These are phyloP conservation scores for Yamadazyma akitaensis DNA, from an alignment of 805 yeast species.

Conservation along the genomic window DNA sequence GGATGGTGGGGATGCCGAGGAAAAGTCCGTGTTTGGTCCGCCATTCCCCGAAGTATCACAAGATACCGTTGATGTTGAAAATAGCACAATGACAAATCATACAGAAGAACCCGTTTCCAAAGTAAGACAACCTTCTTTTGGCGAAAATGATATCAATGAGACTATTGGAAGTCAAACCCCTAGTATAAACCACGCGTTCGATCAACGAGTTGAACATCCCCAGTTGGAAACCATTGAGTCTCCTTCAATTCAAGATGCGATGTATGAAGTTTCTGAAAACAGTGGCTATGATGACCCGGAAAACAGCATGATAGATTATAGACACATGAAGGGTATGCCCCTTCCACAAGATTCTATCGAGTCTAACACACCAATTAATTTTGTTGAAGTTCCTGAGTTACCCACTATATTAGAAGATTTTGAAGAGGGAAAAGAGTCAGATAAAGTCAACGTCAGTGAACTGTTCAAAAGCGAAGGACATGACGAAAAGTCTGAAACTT, in stretches of 20 bases:
- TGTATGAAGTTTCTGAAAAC: neutral
- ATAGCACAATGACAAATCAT: neutral
- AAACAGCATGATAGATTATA: conserved; percentile 1
- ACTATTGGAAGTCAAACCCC: neutral
- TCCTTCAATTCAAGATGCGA: neutral
- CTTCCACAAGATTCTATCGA: neutral
- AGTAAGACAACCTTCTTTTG: neutral
- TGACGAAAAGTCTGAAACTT: neutral
- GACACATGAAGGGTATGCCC: neutral
- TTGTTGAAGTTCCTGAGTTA: neutral
- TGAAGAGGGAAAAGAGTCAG: neutral
- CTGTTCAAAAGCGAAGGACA: neutral
- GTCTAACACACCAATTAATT: neutral
- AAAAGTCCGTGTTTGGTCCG: neutral
- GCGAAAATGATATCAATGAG: neutral
- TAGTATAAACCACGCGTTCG: neutral
- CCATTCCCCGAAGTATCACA: neutral
- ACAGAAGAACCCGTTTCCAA: neutral
- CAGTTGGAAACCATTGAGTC: conserved; percentile 1
- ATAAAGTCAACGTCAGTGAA: too few relatives aligned
- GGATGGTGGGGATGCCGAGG: neutral
- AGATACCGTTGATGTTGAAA: neutral
- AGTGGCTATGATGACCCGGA: conserved; percentile 2
- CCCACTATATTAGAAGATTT: neutral
- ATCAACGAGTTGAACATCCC: conserved; percentile 1